Conservation (phyloP, 1,139 yeast genomes). For the Taphrina populina region DNA sequence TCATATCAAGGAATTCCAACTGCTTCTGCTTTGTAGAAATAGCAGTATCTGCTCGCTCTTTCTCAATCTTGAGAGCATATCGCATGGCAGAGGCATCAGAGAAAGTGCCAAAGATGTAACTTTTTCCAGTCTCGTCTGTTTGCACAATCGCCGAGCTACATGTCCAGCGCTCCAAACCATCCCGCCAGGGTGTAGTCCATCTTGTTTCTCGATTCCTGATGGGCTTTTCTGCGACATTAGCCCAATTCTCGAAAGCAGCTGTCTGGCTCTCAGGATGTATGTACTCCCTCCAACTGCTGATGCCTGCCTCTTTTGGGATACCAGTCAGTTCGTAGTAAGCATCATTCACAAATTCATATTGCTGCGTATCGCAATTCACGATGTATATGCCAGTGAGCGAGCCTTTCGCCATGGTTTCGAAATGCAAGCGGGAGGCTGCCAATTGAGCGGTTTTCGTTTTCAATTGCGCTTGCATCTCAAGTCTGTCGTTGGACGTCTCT, state of each 20-base stretch:
- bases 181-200: slow-evolving; percentile 20
- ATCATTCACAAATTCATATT: slow-evolving; percentile 8
- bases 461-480: not conserved
- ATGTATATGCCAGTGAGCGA: slow-evolving; percentile 20
- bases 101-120: slow-evolving; percentile 11
- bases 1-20: slow-evolving; percentile 39
- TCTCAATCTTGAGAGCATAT: slow-evolving; percentile 15
- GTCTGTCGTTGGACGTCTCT: not conserved
- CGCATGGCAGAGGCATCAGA: slow-evolving; percentile 10
- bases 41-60: slow-evolving; percentile 39
- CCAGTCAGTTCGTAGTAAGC: slow-evolving; percentile 15
- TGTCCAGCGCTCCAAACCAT: slow-evolving; percentile 13
- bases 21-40: slow-evolving; percentile 39
- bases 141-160: slow-evolving; percentile 14
- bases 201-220: slow-evolving; percentile 6
- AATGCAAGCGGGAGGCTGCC: slow-evolving; percentile 5
- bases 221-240: not conserved
- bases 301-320: slow-evolving; percentile 8
- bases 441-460: slow-evolving; percentile 2
- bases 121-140: slow-evolving; percentile 4
- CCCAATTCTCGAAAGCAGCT: slow-evolving; percentile 1
- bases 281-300: slow-evolving; percentile 1
- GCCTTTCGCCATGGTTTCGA: slow-evolving; percentile 14
- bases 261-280: not conserved
- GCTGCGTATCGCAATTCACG: not conserved